Percentiles rank a stretch among this genome's conserved stretches.
These are phyloP conservation scores for Phaseolus coccineus DNA, from an alignment of 331 rosid species.

Conservation along the genomic window DNA sequence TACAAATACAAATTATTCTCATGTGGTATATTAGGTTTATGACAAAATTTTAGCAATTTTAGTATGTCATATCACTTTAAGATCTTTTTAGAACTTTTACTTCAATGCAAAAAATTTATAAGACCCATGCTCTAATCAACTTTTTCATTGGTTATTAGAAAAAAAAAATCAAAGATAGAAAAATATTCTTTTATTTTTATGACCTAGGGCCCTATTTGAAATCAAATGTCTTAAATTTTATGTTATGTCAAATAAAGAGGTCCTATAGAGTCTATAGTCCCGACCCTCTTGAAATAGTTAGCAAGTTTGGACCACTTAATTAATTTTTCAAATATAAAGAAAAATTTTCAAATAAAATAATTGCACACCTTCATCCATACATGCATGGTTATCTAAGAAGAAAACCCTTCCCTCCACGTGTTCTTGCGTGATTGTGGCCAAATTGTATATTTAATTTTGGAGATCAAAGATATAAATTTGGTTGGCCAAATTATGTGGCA, in stretches of 20 bases:
- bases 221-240: too few relatives aligned
- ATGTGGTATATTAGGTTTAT: background rate
- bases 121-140: too few relatives aligned
- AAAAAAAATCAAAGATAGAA: too few relatives aligned
- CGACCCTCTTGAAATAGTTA: background rate
- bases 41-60: background rate
- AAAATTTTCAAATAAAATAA: background rate
- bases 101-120: too few relatives aligned
- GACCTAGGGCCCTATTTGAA: too few relatives aligned
- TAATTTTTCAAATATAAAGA: background rate
- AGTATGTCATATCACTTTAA: too few relatives aligned
- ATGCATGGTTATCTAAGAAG: background rate
- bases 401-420: conserved; percentile 1
- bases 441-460: background rate
- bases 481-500: too few relatives aligned
- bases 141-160: too few relatives aligned
- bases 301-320: conserved; percentile 18
- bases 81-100: too few relatives aligned
- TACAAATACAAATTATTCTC: background rate
- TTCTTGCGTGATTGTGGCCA: background rate
- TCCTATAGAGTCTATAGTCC: too few relatives aligned
- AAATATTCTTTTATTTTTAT: too few relatives aligned
- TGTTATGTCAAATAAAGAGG: too few relatives aligned
- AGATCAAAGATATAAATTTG: background rate
- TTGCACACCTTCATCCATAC: conserved; percentile 12